A percentile compares a stretch with the other conserved stretches of the same genome.
Conservation (phyloP, 371 early-diverging fungal species). For the Mucor velutinosus region DNA sequence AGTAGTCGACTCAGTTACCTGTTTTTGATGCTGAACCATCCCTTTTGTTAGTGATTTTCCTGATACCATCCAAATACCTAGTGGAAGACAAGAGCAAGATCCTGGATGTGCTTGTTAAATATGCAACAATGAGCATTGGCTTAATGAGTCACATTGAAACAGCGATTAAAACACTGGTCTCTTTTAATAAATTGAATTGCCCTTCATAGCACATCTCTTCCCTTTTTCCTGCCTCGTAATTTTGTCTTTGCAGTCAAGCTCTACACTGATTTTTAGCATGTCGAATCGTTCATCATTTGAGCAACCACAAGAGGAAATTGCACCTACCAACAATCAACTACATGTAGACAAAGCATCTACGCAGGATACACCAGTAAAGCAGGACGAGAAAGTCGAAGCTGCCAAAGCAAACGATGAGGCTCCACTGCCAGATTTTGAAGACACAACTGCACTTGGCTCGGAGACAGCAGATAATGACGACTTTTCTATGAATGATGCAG, state of each 20-base stretch:
- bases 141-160: background rate
- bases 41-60: conserved; percentile 78
- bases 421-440: background rate
- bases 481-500: background rate
- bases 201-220: background rate
- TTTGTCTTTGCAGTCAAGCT: background rate
- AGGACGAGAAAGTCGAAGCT: background rate
- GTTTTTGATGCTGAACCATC: background rate
- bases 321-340: background rate
- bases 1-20: background rate
- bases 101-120: conserved; percentile 51
- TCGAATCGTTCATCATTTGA: background rate
- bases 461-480: background rate
- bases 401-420: background rate
- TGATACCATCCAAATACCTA: conserved; percentile 90
- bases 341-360: background rate
- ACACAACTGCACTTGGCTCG: background rate
- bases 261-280: background rate
- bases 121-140: background rate
- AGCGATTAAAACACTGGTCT: background rate
- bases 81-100: conserved; percentile 64
- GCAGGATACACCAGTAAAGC: background rate
- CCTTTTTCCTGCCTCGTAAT: background rate
- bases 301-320: background rate
- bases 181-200: background rate